These are phyloP conservation scores for Myxozyma vanderwaltii DNA, from an alignment of 805 yeast species.

Conservation along the genomic window DNA sequence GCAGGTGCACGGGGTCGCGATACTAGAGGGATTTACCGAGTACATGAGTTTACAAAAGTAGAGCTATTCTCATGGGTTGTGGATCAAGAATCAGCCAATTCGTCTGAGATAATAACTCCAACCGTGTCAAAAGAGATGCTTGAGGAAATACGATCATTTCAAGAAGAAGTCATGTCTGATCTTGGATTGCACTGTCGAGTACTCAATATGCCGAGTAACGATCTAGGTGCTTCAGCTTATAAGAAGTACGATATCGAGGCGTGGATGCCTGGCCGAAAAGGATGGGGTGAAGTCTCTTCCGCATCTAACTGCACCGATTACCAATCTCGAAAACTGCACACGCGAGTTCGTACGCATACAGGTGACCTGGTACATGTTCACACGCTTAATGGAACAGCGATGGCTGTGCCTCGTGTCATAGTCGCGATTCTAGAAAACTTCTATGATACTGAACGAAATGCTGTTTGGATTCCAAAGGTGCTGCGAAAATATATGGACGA, in stretches of 20 bases:
- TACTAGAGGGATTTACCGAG: slow-evolving; percentile 88
- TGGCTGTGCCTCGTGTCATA: slow-evolving; percentile 91
- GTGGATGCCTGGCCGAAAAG: slow-evolving; percentile 96
- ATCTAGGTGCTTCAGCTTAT: slow-evolving; percentile 90
- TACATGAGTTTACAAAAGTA: slow-evolving; percentile 94
- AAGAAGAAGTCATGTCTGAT: slow-evolving; percentile 60
- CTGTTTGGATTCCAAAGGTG: slow-evolving; percentile 66
- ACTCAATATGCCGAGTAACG: slow-evolving; percentile 84
- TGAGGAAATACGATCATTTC: slow-evolving; percentile 63
- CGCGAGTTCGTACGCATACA: slow-evolving; percentile 51
- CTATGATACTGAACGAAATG: slow-evolving; percentile 60
- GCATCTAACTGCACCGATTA: slow-evolving; percentile 90
- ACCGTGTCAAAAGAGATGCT: slow-evolving; percentile 51
- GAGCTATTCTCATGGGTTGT: slow-evolving; percentile 75
- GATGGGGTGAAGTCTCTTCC: slow-evolving; percentile 91
- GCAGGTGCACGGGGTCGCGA: slow-evolving; percentile 96
- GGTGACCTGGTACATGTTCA: slow-evolving; percentile 56
- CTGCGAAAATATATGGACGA: slow-evolving; percentile 75
- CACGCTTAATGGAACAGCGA: slow-evolving; percentile 92
- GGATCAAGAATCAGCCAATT: slow-evolving; percentile 16
- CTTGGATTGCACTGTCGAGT: slow-evolving; percentile 81
- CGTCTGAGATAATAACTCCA: slow-evolving; percentile 2
- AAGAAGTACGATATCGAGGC: slow-evolving; percentile 93
- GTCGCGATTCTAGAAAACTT: slow-evolving; percentile 87
- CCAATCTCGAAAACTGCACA: slow-evolving; percentile 81